A percentile compares a stretch with the other conserved stretches of the same genome.
Evolutionary conservation across 2,329 filamentous ascomycete genomes (phyloP).

Genomic region (Ampelomyces quisqualis): DNA sequence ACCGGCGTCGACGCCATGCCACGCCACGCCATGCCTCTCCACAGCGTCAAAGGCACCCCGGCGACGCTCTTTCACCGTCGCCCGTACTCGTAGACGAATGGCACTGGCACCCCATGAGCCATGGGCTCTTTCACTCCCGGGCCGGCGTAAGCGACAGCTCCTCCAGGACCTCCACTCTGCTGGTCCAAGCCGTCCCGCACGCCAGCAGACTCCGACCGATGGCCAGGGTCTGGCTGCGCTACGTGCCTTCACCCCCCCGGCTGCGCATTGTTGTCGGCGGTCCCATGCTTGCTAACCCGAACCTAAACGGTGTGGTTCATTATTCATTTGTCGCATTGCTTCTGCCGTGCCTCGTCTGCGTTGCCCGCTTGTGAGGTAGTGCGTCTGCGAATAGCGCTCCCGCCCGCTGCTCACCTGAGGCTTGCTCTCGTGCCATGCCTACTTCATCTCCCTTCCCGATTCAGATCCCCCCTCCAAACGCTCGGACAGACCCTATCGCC

Average conservation of each 20-base stretch:
- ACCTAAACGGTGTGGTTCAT: constrained; percentile 43
- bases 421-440: constrained; percentile 35
- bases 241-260: constrained; percentile 36
- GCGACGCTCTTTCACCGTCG: constrained; percentile 9
- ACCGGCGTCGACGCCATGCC: too few relatives aligned
- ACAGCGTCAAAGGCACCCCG: constrained; percentile 7
- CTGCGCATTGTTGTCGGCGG: constrained; percentile 38
- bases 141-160: constrained; percentile 42
- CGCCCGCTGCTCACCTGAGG: constrained; percentile 40
- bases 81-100: too few relatives aligned
- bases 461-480: constrained; percentile 43
- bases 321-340: constrained; percentile 41
- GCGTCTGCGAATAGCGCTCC: constrained; percentile 40
- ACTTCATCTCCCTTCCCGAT: constrained; percentile 42
- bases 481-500: constrained; percentile 47
- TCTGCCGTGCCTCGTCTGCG: constrained; percentile 45
- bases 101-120: too few relatives aligned
- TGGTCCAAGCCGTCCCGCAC: constrained; percentile 45
- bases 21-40: too few relatives aligned
- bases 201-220: constrained; percentile 41
- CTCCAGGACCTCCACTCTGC: constrained; percentile 38
- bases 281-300: constrained; percentile 34
- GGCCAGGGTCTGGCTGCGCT: constrained; percentile 38
- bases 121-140: constrained; percentile 26
- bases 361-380: constrained; percentile 43